Evolutionary conservation across 352 stramenopile genomes (phyloP), one percentile per base, ranked within the genome.

Genomic region (Pythium dissotocum): DNA sequence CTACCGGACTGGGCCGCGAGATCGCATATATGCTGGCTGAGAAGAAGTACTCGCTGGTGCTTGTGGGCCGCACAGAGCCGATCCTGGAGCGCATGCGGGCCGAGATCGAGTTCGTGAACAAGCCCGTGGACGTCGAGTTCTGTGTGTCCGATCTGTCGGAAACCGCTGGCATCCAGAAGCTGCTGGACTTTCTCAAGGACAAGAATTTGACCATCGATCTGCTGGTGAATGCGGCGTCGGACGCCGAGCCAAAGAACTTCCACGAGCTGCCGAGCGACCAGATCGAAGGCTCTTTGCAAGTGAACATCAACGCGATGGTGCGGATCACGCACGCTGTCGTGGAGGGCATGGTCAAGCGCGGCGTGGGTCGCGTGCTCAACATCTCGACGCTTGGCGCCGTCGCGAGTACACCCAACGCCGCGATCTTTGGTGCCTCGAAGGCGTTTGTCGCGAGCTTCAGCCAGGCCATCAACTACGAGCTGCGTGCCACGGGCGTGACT

Each of bases 371-470:
- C 52, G 77, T 97, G 32, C 69, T 97, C 48, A 96, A 96, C 69
- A 83, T 97, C 26, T 85, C 83, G 38, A 93, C 86, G 26, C 71
- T 93, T 8, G 76, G 77, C 0, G 79, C 71, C 2, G 62, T 77
- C 4, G 69, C 88, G 57, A 73, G 82, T 1, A 77, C 91, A 46
- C 86, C 88, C 32, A 80, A 70, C 12, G 83, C 80, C n/a, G 83
- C 81, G 21, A 60, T 95, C n/a, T 96, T 96, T 67, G 76, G 77
- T 48, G 83, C 77, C n/a, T 80, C 85, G 49, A 97, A 96, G 72
- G 75, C 83, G 0, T 92, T 90, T 58, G 59, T 95, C 36, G 79
- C 80, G 8, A 87, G 63, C 38, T 93, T 96, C 58, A 93, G 78
- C 59, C 80, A 91, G 59, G 79, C 75, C 36, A 72, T 94, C 35